phyloP scores from a whole-genome alignment of 2,329 filamentous ascomycete genomes.

The Paecilomyces formosus region DNA sequence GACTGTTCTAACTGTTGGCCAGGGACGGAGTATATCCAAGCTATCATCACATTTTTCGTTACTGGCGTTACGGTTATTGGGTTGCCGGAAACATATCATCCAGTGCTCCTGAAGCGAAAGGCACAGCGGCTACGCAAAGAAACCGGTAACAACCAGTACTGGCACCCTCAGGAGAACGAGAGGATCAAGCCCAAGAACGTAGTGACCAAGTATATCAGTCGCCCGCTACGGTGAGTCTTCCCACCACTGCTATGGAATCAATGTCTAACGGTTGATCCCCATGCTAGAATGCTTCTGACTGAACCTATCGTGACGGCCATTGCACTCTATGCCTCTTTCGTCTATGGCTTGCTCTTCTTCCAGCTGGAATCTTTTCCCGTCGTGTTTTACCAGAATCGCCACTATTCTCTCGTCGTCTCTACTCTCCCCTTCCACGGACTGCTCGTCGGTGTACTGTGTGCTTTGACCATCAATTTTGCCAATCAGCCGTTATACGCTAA shows the following conservation, averaged over 20 bases:
- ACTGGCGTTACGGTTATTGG: constrained; percentile 16
- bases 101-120: constrained; percentile 33
- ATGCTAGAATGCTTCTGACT: constrained; percentile 34
- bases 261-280: neutral
- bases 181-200: constrained; percentile 27
- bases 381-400: constrained; percentile 35
- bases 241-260: neutral
- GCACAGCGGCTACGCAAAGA: constrained; percentile 30
- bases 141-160: constrained; percentile 32
- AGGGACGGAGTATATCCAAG: constrained; percentile 37
- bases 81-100: constrained; percentile 34
- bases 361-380: constrained; percentile 43
- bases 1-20: constrained; percentile 7
- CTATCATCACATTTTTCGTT: constrained; percentile 29
- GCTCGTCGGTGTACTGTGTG: constrained; percentile 36
- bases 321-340: constrained; percentile 39
- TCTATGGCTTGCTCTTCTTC: constrained; percentile 42
- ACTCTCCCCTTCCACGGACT: constrained; percentile 39
- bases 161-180: constrained; percentile 39
- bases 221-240: constrained; percentile 23
- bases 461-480: constrained; percentile 34
- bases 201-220: constrained; percentile 36
- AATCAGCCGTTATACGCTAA: constrained; percentile 33
- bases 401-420: constrained; percentile 29
- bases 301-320: constrained; percentile 43